These are phyloP conservation scores for Taiozyma onychis DNA, from an alignment of 1,139 yeast genomes.

Conservation along the genomic window DNA sequence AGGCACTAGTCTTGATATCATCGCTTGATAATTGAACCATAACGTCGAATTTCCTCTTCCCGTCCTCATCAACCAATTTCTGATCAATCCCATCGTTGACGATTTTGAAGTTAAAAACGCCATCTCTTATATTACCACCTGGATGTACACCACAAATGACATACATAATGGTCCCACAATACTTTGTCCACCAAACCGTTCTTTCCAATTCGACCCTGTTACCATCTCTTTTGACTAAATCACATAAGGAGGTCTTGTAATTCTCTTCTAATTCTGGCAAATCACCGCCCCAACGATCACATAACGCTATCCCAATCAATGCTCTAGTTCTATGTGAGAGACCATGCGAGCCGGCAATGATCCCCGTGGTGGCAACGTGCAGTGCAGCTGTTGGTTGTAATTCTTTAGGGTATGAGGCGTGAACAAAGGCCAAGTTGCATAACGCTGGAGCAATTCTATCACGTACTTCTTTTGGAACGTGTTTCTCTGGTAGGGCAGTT, in stretches of 20 bases:
- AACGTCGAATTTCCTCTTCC: conserved; percentile 34
- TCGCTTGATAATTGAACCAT: conserved; percentile 43
- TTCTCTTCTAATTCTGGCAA: conserved; percentile 47
- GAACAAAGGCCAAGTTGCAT: conserved; percentile 64
- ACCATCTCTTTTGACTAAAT: conserved; percentile 36
- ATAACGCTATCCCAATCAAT: conserved; percentile 57
- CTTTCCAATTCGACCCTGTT: conserved; percentile 37
- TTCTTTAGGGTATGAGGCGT: conserved; percentile 66
- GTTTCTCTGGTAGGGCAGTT: conserved; percentile 45
- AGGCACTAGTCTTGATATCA: conserved; percentile 48
- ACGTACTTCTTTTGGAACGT: conserved; percentile 51
- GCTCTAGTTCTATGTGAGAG: conserved; percentile 62
- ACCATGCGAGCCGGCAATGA: conserved; percentile 65
- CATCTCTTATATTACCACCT: conserved; percentile 62
- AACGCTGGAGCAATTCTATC: conserved; percentile 58
- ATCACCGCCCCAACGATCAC: conserved; percentile 75
- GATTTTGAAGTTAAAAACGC: conserved; percentile 38
- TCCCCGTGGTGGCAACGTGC: conserved; percentile 61
- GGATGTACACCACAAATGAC: conserved; percentile 72
- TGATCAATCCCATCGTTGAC: conserved; percentile 23
- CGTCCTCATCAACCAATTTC: conserved; percentile 21
- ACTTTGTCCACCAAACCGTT: conserved; percentile 59
- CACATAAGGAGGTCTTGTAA: conserved; percentile 37
- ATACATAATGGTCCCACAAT: conserved; percentile 62
- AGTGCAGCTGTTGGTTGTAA: conserved; percentile 66